These are phyloP conservation scores for Microcyclosporella mali DNA, from an alignment of 2,329 filamentous ascomycete genomes.

Conservation along the genomic window DNA sequence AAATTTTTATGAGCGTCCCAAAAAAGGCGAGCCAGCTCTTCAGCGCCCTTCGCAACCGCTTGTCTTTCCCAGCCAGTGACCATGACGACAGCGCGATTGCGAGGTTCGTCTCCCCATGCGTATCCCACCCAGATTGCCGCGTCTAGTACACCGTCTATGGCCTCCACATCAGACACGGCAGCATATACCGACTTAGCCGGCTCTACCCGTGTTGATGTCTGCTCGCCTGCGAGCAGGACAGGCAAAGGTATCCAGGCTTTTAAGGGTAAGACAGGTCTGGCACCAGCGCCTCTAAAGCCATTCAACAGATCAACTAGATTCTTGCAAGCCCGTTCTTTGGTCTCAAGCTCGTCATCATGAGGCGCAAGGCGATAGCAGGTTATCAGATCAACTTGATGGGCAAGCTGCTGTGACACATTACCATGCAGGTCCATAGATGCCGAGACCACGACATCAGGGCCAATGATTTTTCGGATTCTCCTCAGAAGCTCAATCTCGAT, in stretches of 20 bases:
- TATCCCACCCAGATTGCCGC: conserved; percentile 20
- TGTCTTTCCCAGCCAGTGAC: conserved; percentile 16
- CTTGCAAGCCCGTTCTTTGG: conserved; percentile 14
- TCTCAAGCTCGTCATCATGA: conserved; percentile 16
- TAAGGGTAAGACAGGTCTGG: conserved; percentile 5
- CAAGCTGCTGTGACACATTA: conserved; percentile 16
- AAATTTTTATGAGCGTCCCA: conserved; percentile 17
- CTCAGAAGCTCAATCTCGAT: conserved; percentile 16
- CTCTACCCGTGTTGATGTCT: conserved; percentile 17
- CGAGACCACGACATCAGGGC: conserved; percentile 13
- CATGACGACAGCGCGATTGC: conserved; percentile 17
- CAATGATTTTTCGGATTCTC: conserved; percentile 14
- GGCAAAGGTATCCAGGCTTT: conserved; percentile 20
- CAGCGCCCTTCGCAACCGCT: conserved; percentile 10
- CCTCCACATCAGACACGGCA: conserved; percentile 12
- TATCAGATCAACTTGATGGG: conserved; percentile 13
- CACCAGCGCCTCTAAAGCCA: not conserved
- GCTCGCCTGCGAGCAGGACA: conserved; percentile 16
- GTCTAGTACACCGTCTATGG: conserved; percentile 12
- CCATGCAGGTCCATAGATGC: conserved; percentile 21
- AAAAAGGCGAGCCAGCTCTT: conserved; percentile 15
- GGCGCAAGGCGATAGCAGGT: conserved; percentile 19
- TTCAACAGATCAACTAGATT: conserved; percentile 12
- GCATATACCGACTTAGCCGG: conserved; percentile 17
- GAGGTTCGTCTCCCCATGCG: conserved; percentile 18